phyloP scores from a whole-genome alignment of 257 asterid genomes.

The Jacaranda mimosifolia region DNA sequence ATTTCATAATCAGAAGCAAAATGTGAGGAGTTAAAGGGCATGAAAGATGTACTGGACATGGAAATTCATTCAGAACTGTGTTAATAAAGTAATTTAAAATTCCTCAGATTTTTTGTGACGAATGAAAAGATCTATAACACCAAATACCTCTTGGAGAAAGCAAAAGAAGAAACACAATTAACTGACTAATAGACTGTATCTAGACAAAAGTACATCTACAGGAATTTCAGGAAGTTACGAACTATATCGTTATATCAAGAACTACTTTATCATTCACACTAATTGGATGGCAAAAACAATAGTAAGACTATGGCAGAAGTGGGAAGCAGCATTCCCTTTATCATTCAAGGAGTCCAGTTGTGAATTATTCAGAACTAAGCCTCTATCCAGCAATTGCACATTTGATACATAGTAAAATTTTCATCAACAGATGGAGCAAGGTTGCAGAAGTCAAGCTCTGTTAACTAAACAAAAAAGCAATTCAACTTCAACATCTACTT shows the following conservation, averaged over 20 bases:
- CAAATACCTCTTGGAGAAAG: background rate
- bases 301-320: background rate
- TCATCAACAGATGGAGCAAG: no score
- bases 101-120: background rate
- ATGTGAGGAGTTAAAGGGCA: conserved; percentile 18
- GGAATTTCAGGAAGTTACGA: conserved; percentile 9
- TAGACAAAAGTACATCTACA: background rate
- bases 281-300: conserved; percentile 2
- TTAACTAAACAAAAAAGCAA: no score
- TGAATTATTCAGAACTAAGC: background rate
- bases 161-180: background rate
- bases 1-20: conserved; percentile 41
- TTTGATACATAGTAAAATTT: no score
- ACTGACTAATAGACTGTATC: background rate
- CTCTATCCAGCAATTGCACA: no score
- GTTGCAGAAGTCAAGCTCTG: no score
- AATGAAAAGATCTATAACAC: background rate
- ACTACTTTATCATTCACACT: background rate
- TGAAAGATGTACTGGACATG: conserved; percentile 4
- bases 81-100: background rate
- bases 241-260: background rate
- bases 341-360: conserved; percentile 13
- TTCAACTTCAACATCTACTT: no score
- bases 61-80: conserved; percentile 11
- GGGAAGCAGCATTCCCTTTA: background rate